Conservation (phyloP, 148 eudicot species). For the Rhododendron kiyosumense region DNA sequence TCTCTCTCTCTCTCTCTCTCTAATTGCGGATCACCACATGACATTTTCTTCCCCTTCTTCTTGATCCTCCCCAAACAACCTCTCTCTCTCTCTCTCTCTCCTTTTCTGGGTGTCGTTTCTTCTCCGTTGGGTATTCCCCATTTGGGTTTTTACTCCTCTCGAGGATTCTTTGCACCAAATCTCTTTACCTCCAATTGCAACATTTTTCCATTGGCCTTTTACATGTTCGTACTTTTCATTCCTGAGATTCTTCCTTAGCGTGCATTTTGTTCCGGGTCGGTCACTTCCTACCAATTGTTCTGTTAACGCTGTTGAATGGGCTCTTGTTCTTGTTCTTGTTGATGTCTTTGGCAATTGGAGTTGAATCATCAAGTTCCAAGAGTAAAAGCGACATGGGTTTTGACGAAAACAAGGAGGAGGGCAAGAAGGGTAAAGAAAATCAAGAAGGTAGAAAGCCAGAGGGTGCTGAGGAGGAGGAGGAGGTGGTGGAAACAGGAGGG, state of each 20-base stretch:
- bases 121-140: neutral
- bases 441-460: neutral
- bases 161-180: neutral
- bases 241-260: neutral
- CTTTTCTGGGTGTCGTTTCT: constrained; percentile 6
- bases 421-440: constrained; percentile 9
- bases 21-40: neutral
- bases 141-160: neutral
- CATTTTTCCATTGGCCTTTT: neutral
- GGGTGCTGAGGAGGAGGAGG: constrained; percentile 19
- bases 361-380: constrained; percentile 11
- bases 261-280: neutral
- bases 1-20: neutral
- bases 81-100: neutral
- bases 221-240: neutral
- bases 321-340: neutral
- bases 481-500: constrained; percentile 23
- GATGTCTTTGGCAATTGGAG: constrained; percentile 31
- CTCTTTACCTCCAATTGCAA: neutral
- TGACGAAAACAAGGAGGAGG: constrained; percentile 38
- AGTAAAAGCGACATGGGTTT: constrained; percentile 38
- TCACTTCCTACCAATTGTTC: neutral
- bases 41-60: neutral
- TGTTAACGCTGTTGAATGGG: constrained; percentile 4
- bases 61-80: neutral